Evolutionary conservation across 139 green algal species (phyloP), one percentile per base, ranked within the genome.

Genomic region (Chlorella sp.): DNA sequence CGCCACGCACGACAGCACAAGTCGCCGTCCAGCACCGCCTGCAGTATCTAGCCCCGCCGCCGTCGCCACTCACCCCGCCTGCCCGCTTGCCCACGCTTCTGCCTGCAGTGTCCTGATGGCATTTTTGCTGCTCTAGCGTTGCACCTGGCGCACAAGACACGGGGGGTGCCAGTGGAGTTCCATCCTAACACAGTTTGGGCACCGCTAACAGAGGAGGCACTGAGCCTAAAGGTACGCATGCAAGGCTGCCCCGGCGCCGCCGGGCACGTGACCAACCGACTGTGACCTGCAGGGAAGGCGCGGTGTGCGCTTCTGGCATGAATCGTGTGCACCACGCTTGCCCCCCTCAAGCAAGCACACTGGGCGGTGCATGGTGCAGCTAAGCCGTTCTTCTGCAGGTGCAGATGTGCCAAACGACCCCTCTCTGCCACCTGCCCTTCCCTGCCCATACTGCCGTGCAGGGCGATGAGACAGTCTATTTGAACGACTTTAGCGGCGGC

Each of bases 401-500:
- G n/a, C n/a, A n/a, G n/a, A n/a, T n/a, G n/a, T n/a, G n/a, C n/a
- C n/a, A n/a, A n/a, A n/a, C 48, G 48, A 57, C 48, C 48, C 48
- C 48, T 57, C 48, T 57, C 73, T 42, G 32, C 32, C 32, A 42
- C 12, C 16, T 9, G 19, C 7, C 32, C 32, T 42, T 21, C 39
- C 37, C 11, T 61, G 37, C 18, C 79, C 21, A 28, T 9, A 16
- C 78, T 48, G 5, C 57, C 16, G 39, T 88, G 36, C 57, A 90
- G 79, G 66, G 64, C 21, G 22, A 42, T 28, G 92, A 94, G 28
- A 85, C 73, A 1, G 87, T 94, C n/a, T 96, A 95, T 61, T 82
- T 96, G 60, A 48, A 94, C 9, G 94, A 96, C 87, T 96, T 92
- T 40, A 73, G 39, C 19, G 94, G 94, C 12, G 93, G 91, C 15